A percentile compares a stretch with the other conserved stretches of the same genome.
phyloP scores from a whole-genome alignment of 495 filamentous ascomycete genomes.

The Venustampulla echinocandica region DNA sequence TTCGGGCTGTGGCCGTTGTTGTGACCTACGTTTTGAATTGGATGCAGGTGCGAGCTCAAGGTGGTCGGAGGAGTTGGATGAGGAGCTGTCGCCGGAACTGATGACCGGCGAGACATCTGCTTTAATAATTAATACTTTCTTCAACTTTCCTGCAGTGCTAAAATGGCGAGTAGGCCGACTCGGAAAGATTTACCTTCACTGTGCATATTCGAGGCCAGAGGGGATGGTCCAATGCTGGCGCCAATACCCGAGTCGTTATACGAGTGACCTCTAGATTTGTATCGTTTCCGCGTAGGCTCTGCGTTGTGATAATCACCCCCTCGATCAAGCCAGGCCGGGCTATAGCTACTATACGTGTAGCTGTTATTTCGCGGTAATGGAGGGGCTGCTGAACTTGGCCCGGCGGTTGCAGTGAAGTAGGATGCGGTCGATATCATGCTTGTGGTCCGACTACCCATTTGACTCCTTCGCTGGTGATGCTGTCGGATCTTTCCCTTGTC shows the following conservation, averaged over 20 bases:
- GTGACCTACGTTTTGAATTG: no score
- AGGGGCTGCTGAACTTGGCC: constrained; percentile 7
- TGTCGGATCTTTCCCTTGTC: constrained; percentile 22
- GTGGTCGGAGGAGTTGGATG: constrained; percentile 22
- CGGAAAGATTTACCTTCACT: constrained; percentile 18
- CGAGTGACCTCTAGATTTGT: constrained; percentile 6
- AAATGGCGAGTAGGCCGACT: background rate
- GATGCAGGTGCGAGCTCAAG: no score
- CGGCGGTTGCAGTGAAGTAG: constrained; percentile 8
- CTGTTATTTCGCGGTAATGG: constrained; percentile 16
- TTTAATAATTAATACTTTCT: constrained; percentile 7
- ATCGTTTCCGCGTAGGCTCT: constrained; percentile 5
- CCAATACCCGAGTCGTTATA: constrained; percentile 19
- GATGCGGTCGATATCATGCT: constrained; percentile 12
- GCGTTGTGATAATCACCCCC: constrained; percentile 10
- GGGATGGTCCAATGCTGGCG: constrained; percentile 12
- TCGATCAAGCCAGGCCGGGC: constrained; percentile 20
- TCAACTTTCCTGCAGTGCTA: background rate
- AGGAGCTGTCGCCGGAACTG: constrained; percentile 20
- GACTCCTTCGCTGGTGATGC: constrained; percentile 21
- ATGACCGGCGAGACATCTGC: constrained; percentile 22
- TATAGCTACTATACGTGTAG: constrained; percentile 21
- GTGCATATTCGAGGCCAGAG: constrained; percentile 14
- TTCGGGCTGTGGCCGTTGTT: no score
- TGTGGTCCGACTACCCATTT: constrained; percentile 19